Conservation (phyloP, 2,329 filamentous ascomycete species). For the Chaetothyriales sp. region DNA sequence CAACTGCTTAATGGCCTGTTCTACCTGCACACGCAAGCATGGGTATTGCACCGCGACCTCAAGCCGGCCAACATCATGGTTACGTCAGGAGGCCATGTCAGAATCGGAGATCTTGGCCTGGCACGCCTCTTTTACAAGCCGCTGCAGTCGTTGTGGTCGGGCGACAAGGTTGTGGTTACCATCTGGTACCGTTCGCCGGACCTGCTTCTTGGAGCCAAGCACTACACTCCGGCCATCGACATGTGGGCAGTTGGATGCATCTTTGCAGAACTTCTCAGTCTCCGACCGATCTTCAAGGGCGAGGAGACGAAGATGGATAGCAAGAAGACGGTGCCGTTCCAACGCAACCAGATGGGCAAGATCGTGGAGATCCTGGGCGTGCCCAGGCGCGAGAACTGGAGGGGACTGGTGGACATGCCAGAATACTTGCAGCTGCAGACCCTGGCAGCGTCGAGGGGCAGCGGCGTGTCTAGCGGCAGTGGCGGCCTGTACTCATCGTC, state of each 20-base stretch:
- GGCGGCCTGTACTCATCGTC: constrained; percentile 16
- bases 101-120: constrained; percentile 86
- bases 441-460: constrained; percentile 30
- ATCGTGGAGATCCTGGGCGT: constrained; percentile 94
- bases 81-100: constrained; percentile 75
- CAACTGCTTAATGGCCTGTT: constrained; percentile 89
- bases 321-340: constrained; percentile 95
- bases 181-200: constrained; percentile 98
- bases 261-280: constrained; percentile 79
- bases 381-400: constrained; percentile 80
- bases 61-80: constrained; percentile 99
- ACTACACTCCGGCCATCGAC: constrained; percentile 94
- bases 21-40: constrained; percentile 78
- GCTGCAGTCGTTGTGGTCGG: constrained; percentile 75
- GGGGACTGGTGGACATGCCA: constrained; percentile 68
- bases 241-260: constrained; percentile 98
- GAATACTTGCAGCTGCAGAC: constrained; percentile 62
- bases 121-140: constrained; percentile 91
- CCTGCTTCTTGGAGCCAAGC: constrained; percentile 76
- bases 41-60: constrained; percentile 91
- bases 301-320: constrained; percentile 98
- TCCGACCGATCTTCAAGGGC: constrained; percentile 93
- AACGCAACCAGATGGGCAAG: constrained; percentile 97
- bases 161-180: constrained; percentile 96
- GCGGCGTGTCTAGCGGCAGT: constrained; percentile 18